phyloP scores from a whole-genome alignment of 164 flowering plant species.

The Vitis rotundifolia region DNA sequence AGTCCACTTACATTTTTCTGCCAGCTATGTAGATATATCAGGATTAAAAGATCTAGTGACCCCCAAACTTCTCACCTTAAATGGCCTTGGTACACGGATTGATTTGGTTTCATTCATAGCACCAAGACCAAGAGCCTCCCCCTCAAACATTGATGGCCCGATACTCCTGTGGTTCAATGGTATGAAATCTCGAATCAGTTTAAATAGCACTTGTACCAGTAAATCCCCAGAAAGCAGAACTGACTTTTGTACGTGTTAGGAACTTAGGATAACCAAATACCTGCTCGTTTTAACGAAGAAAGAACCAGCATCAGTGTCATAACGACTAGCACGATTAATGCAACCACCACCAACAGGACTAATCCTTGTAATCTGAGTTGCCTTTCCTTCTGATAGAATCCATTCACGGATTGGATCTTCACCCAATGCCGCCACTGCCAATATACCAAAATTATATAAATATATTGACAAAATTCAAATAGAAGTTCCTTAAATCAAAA shows the following conservation, averaged over 20 bases:
- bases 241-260: background rate
- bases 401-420: conserved; percentile 86
- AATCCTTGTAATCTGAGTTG: conserved; percentile 68
- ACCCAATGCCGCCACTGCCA: conserved; percentile 64
- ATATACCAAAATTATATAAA: background rate
- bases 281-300: conserved; percentile 94
- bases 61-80: conserved; percentile 53
- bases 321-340: conserved; percentile 81
- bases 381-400: conserved; percentile 91
- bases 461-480: background rate
- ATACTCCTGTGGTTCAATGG: conserved; percentile 53
- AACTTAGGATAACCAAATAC: conserved; percentile 32
- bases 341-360: conserved; percentile 94
- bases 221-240: background rate
- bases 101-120: conserved; percentile 78
- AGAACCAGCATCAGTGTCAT: conserved; percentile 89
- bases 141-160: conserved; percentile 94
- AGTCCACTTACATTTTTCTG: conserved; percentile 1
- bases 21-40: background rate
- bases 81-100: conserved; percentile 83
- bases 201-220: background rate
- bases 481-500: background rate
- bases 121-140: conserved; percentile 87
- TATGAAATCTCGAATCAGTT: background rate
- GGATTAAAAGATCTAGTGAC: background rate